Conservation (phyloP, 2,329 filamentous ascomycete genomes). For the Xylariaceae sp. region DNA sequence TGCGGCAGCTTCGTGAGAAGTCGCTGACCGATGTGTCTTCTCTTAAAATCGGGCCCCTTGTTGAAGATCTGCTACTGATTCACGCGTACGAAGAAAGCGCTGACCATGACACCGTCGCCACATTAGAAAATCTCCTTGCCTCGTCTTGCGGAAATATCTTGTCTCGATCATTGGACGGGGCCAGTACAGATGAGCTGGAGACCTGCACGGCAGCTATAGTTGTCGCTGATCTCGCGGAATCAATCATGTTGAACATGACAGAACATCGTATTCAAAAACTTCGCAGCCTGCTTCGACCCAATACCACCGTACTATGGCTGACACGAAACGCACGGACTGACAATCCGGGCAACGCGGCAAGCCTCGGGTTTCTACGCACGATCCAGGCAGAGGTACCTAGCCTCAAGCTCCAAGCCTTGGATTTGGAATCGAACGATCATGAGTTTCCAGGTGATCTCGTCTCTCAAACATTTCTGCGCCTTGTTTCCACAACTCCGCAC, state of each 20-base stretch:
- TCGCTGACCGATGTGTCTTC: constrained; percentile 20
- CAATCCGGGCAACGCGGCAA: constrained; percentile 29
- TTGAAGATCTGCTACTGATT: constrained; percentile 33
- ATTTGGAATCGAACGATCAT: constrained; percentile 20
- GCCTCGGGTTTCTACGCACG: constrained; percentile 32
- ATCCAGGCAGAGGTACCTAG: constrained; percentile 29
- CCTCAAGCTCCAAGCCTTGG: constrained; percentile 27
- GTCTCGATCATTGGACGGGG: constrained; percentile 27
- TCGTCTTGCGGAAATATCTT: constrained; percentile 21
- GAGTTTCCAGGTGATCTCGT: constrained; percentile 14
- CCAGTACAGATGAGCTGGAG: constrained; percentile 19
- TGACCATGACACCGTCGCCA: constrained; percentile 15
- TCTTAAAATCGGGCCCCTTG: constrained; percentile 3
- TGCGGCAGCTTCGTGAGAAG: constrained; percentile 34
- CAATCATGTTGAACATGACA: constrained; percentile 36
- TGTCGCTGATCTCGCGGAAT: constrained; percentile 36
- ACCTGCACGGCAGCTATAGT: constrained; percentile 34
- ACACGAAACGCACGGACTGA: constrained; percentile 18
- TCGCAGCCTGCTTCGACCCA: constrained; percentile 22
- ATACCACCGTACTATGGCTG: constrained; percentile 28
- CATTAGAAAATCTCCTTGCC: constrained; percentile 22
- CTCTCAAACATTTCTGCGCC: constrained; percentile 16
- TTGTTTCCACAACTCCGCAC: constrained; percentile 3
- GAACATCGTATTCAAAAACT: constrained; percentile 28
- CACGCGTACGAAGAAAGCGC: constrained; percentile 23